Evolutionary conservation across 495 filamentous ascomycete genomes (phyloP), one percentile per base, ranked within the genome.

Genomic region (Aspergillus olivimuriae): DNA sequence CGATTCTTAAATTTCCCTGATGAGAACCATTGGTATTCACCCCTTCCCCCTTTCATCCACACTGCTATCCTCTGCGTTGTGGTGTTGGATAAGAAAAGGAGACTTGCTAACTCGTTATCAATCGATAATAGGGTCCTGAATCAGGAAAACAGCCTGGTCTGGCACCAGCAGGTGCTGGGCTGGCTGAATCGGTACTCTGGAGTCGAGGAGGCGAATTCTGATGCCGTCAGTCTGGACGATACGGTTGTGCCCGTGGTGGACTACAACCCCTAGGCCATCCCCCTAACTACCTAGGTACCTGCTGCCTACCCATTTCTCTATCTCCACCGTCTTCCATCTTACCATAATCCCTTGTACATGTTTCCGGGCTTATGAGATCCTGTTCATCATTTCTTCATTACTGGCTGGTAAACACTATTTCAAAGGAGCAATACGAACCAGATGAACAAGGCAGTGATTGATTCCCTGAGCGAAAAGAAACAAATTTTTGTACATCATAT

Each of bases 1-100:
- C 56, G 63, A 1, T 66, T 76, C 46, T 46, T 81, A 35, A 72
- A 68, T 43, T 80, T 80, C 51, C 68, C 68, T 0, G 68, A 77
- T 51, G 75, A 79, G 53, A 60, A 66, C n/a, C 74, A 78, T 35
- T 67, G 64, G 65, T 64, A 49, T 46, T 60, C n/a, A n/a, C n/a
- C 47, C 18, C 6, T 9, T 10, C 12, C 14, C 20, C 7, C 17
- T 34, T 40, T 9, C 31, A n/a, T 20, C 14, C 17, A 7, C 6
- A 10, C n/a, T 36, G 2, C 21, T 38, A 4, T 20, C 35, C 15
- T 9, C 34, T 16, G 4, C 24, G 24, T 28, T 5, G 24, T 28
- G 5, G 5, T 28, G 11, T 28, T 28, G 5, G 5, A 11, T 6
- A 28, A 11, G 24, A 28, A 28, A 28, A 28, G 24, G 24, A 33